Evolutionary conservation across 306 rosid species (phyloP).

Genomic region (Leucaena leucocephala): DNA sequence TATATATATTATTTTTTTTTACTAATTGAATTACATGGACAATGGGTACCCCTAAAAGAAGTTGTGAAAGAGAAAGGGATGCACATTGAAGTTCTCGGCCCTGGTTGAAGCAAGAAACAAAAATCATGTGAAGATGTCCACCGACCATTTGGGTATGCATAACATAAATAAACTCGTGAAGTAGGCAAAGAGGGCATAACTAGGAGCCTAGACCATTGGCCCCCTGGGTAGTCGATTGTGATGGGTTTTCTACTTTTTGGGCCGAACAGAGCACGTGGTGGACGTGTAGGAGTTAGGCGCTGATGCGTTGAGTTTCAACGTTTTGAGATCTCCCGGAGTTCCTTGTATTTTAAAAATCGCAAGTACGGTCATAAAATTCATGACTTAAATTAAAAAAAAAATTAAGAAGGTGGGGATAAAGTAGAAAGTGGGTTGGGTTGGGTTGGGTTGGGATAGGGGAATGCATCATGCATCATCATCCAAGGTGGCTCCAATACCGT

Average conservation of each 20-base stretch:
- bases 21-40: no score
- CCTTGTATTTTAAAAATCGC: not conserved
- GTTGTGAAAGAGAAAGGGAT: no score
- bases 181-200: not conserved
- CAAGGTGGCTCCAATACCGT: not conserved
- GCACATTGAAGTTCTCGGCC: no score
- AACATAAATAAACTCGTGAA: not conserved
- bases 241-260: not conserved
- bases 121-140: not conserved
- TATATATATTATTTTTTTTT: no score
- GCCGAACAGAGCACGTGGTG: not conserved
- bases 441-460: slow-evolving; percentile 3
- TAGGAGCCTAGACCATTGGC: not conserved
- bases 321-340: not conserved
- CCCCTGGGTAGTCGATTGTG: not conserved
- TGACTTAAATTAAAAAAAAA: no score
- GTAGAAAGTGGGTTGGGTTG: not conserved
- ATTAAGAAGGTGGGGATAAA: not conserved
- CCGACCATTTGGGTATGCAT: not conserved
- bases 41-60: no score
- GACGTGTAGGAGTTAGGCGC: not conserved
- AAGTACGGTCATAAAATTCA: not conserved
- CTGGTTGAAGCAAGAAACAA: no score
- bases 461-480: not conserved
- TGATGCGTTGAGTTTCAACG: not conserved